Conservation (phyloP, 1,284 basidiomycete species). For the Waitea zeae region DNA sequence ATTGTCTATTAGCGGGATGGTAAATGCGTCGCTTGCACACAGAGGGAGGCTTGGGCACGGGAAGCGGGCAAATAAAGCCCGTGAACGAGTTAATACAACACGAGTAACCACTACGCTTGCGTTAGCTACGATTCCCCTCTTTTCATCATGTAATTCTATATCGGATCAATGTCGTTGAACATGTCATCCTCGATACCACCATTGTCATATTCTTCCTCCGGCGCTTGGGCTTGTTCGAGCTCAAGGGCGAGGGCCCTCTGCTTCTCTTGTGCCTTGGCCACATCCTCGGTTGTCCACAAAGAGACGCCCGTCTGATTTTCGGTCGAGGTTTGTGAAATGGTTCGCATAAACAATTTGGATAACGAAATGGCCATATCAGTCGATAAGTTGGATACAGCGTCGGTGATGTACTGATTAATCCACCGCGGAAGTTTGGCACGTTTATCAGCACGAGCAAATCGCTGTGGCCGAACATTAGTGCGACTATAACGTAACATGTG, state of each 20-base stretch:
- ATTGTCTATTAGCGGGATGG: no score
- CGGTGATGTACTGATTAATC: constrained; percentile 99
- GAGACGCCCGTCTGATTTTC: constrained; percentile 91
- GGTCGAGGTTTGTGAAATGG: constrained; percentile 93
- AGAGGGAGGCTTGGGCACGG: no score
- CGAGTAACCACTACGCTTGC: constrained; percentile 16
- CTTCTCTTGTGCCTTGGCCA: constrained; percentile 67
- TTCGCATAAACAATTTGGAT: constrained; percentile 93
- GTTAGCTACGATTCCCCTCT: constrained; percentile 4
- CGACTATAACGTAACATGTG: not conserved
- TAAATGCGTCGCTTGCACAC: no score
- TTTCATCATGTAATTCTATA: constrained; percentile 16
- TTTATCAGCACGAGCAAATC: constrained; percentile 95
- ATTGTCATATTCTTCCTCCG: constrained; percentile 40
- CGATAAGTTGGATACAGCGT: constrained; percentile 91
- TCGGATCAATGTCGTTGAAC: constrained; percentile 39
- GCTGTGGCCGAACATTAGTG: constrained; percentile 28
- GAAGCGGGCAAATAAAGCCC: no score
- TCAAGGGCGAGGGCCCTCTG: constrained; percentile 41
- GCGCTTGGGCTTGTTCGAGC: constrained; percentile 20
- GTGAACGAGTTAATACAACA: constrained; percentile 15
- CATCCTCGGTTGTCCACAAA: constrained; percentile 83
- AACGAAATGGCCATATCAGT: constrained; percentile 97
- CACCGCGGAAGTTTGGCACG: constrained; percentile 93
- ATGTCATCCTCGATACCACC: constrained; percentile 57